Base-by-base conservation (phyloP, 176 grass and related monocot species). In the Bolboschoenus planiculmis region DNA sequence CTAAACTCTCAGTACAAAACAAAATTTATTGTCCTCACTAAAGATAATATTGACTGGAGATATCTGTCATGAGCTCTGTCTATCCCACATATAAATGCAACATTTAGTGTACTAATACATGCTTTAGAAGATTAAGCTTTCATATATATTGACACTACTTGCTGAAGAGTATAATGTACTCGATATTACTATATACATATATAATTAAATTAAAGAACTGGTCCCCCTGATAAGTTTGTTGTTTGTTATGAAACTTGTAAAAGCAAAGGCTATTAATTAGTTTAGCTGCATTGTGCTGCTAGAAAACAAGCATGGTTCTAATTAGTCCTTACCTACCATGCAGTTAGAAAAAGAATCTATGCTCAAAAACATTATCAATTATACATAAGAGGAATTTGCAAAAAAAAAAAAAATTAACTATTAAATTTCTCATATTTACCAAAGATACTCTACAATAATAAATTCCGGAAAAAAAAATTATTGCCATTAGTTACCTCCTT, bases 201-300 rank as follows among this genome's bases (percentile, higher is more conserved):
- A n/a, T 7, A 61, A 57, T 57, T 57, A 5, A 50, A 76, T 50
- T 47, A 4, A 18, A 50, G 24, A 16, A 51, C 24, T 31, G 42
- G 13, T 33, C 24, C 24, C 6, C 27, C 13, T 76, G 44, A 18
- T 24, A 31, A 9, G 44, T 76, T 75, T 51, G 67, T 72, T 72
- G 24, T 76, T 76, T 76, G 71, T 31, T 72, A 72, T 43, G n/a
- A 72, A 44, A 51, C 43, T 31, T 51, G 71, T 76, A 76, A 72
- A n/a, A 76, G 71, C 23, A 50, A 50, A 50, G 43, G 26, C 44
- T 44, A 51, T 76, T 76, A 7, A 51, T 76, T 27, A 31, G 13
- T 26, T 50, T 76, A 51, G 6, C 26, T 50, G 26, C 10, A 76
- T 51, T 51, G 42, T 76, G 24, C 44, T 76, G 42, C 51, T 51